These are phyloP conservation scores for Alternaria gaisen DNA, from an alignment of 2,329 filamentous ascomycete species.

Conservation along the genomic window DNA sequence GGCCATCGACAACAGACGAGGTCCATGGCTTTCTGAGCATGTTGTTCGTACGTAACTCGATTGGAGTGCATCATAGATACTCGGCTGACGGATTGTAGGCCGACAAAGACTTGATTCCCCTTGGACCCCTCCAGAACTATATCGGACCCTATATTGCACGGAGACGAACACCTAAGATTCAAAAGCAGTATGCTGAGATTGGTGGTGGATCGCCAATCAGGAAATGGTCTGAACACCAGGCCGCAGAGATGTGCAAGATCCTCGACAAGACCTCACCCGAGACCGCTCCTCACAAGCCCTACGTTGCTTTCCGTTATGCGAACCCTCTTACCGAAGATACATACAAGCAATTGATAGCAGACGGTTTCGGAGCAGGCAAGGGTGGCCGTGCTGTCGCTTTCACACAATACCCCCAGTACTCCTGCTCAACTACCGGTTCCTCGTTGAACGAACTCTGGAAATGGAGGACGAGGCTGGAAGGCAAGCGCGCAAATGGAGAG, in stretches of 20 bases:
- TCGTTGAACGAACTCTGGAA: slow-evolving; percentile 98
- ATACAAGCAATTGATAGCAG: slow-evolving; percentile 81
- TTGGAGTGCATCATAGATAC: background rate
- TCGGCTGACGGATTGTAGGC: slow-evolving; percentile 63
- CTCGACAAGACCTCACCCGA: slow-evolving; percentile 90
- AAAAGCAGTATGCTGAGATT: slow-evolving; percentile 94
- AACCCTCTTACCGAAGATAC: slow-evolving; percentile 93
- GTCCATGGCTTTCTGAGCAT: slow-evolving; percentile 89
- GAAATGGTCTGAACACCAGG: slow-evolving; percentile 97
- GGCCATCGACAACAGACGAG: slow-evolving; percentile 86
- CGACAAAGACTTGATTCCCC: slow-evolving; percentile 93
- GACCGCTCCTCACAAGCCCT: slow-evolving; percentile 95
- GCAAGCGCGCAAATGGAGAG: slow-evolving; percentile 67
- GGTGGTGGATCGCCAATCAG: slow-evolving; percentile 97
- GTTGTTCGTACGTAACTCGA: slow-evolving; percentile 75
- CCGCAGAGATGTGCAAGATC: slow-evolving; percentile 94
- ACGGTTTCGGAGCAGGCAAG: slow-evolving; percentile 88
- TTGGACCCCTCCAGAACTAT: slow-evolving; percentile 89
- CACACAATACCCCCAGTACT: slow-evolving; percentile 98
- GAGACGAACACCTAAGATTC: slow-evolving; percentile 92
- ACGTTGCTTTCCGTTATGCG: slow-evolving; percentile 96
- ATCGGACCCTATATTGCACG: slow-evolving; percentile 86
- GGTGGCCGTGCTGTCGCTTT: slow-evolving; percentile 96
- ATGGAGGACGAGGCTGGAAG: slow-evolving; percentile 88
- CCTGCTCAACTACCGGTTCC: slow-evolving; percentile 95